These are phyloP conservation scores for Hypoxylon sp. DNA, from an alignment of 2,329 filamentous ascomycete genomes.

Conservation along the genomic window DNA sequence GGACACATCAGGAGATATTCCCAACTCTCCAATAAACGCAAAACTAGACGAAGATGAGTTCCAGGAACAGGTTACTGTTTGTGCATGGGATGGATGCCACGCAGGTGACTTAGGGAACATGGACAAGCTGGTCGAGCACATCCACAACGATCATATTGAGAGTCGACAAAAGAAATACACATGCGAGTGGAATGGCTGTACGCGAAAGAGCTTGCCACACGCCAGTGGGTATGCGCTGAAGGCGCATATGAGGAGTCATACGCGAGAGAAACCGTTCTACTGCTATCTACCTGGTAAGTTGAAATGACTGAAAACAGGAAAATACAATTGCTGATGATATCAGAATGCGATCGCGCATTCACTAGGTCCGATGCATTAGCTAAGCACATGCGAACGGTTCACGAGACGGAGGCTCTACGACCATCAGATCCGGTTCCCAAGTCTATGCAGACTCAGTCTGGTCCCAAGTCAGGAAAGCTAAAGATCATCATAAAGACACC, in stretches of 20 bases:
- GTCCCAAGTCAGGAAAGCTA: constrained; percentile 59
- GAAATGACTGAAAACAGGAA: neutral
- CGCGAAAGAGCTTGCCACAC: constrained; percentile 86
- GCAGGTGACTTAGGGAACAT: constrained; percentile 79
- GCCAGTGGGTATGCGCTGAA: constrained; percentile 95
- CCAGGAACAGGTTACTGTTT: constrained; percentile 79
- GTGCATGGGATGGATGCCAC: constrained; percentile 79
- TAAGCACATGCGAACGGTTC: constrained; percentile 98
- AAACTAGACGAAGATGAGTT: constrained; percentile 77
- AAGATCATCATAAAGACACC: constrained; percentile 72
- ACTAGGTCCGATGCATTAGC: constrained; percentile 94
- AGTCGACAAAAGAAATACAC: constrained; percentile 94
- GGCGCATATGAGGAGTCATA: constrained; percentile 97
- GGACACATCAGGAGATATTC: constrained; percentile 87
- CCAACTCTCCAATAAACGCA: constrained; percentile 73
- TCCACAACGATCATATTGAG: constrained; percentile 94
- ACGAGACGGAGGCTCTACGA: constrained; percentile 94
- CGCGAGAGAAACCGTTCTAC: constrained; percentile 97
- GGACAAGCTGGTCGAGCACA: constrained; percentile 82
- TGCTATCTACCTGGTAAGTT: constrained; percentile 86
- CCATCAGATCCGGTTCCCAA: constrained; percentile 79
- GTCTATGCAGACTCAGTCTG: constrained; percentile 62
- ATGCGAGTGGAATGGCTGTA: constrained; percentile 96
- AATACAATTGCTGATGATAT: constrained; percentile 17
- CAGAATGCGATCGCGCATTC: constrained; percentile 97